Evolutionary conservation across 495 filamentous ascomycete genomes (phyloP).

Genomic region (Trichocladium antarcticum): DNA sequence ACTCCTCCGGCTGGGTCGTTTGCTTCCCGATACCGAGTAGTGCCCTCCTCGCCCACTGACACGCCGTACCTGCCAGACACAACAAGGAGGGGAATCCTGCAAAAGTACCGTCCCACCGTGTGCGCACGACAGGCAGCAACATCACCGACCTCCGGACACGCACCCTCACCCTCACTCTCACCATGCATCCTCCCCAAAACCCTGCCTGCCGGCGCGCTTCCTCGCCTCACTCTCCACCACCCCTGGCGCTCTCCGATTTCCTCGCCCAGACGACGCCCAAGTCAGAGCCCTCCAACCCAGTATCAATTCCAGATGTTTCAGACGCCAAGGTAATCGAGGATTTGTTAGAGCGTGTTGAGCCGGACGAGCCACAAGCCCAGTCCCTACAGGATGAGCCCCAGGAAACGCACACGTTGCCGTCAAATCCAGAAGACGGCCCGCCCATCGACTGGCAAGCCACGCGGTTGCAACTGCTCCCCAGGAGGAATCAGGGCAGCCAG

Average conservation of each 20-base stretch:
- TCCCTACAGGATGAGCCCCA: neutral
- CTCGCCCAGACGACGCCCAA: constrained; percentile 13
- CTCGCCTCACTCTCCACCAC: constrained; percentile 12
- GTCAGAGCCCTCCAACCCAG: constrained; percentile 12
- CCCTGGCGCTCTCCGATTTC: constrained; percentile 21
- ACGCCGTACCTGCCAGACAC: neutral
- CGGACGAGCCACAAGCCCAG: neutral
- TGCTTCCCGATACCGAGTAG: neutral
- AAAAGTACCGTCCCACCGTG: too few relatives aligned
- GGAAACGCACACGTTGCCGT: neutral
- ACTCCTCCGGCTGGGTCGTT: neutral
- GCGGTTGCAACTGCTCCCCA: constrained; percentile 20
- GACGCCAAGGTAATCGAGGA: neutral
- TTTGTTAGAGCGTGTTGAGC: neutral
- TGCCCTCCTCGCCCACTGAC: neutral
- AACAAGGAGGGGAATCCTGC: too few relatives aligned
- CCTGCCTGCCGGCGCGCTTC: constrained; percentile 6
- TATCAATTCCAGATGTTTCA: neutral
- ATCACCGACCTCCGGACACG: too few relatives aligned
- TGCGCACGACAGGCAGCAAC: neutral
- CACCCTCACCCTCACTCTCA: too few relatives aligned
- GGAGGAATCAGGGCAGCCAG: constrained; percentile 21
- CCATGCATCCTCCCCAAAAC: constrained; percentile 19
- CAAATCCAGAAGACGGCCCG: neutral
- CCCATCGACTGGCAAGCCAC: constrained; percentile 19